A percentile compares a stretch with the other conserved stretches of the same genome.
Evolutionary conservation across 176 grass and related monocot genomes (phyloP).

Genomic region (Cenchrus fungigraminus): DNA sequence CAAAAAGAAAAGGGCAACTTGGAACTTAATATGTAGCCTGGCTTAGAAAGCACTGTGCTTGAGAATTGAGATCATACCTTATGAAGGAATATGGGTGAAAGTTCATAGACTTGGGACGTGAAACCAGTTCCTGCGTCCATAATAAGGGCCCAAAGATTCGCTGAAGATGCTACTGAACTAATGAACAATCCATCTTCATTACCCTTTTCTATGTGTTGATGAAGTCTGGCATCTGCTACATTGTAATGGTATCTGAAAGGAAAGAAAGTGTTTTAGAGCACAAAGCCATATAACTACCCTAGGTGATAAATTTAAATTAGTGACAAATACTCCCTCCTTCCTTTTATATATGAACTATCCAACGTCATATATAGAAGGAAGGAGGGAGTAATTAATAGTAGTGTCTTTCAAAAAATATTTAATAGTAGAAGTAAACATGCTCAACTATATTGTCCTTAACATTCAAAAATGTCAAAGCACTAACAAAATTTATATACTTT

Average conservation of each 20-base stretch:
- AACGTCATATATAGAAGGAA: too few relatives aligned
- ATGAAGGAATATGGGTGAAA: conserved; percentile 92
- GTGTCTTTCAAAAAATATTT: too few relatives aligned
- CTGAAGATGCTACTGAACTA: conserved; percentile 85
- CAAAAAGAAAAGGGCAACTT: conserved; percentile 34
- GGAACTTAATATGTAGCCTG: conserved; percentile 6
- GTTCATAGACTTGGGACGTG: conserved; percentile 92
- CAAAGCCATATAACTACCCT: not conserved
- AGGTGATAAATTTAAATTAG: conserved; percentile 1
- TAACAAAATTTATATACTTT: conserved; percentile 16
- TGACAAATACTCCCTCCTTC: not conserved
- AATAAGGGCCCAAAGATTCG: conserved; percentile 97
- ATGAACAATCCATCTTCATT: conserved; percentile 98
- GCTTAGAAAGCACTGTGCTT: conserved; percentile 18
- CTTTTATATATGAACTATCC: too few relatives aligned
- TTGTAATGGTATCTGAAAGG: conserved; percentile 93
- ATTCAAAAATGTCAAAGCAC: conserved; percentile 26
- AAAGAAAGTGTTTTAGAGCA: not conserved
- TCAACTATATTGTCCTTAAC: conserved; percentile 5
- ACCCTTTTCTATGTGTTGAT: conserved; percentile 95
- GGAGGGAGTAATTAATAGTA: too few relatives aligned
- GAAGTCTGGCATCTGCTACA: conserved; percentile 89
- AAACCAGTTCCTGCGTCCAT: conserved; percentile 98
- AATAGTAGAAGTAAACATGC: conserved; percentile 22
- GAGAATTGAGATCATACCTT: conserved; percentile 60